A percentile compares a stretch with the other conserved stretches of the same genome.
phyloP scores from a whole-genome alignment of 768 basidiomycete genomes.

The Cyclocybe cylindracea region DNA sequence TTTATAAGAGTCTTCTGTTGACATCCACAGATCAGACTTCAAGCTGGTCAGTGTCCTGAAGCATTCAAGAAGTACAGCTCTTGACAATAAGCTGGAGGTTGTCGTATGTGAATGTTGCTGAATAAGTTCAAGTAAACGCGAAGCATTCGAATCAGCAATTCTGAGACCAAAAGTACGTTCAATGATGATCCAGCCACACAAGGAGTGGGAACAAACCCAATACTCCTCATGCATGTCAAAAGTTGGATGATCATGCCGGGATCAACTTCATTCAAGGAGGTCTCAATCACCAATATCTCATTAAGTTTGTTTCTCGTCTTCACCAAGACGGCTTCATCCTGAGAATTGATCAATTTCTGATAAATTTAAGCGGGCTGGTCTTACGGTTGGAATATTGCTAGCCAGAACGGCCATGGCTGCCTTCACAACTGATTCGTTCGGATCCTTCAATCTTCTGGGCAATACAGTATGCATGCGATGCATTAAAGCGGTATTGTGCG shows the following conservation, averaged over 20 bases:
- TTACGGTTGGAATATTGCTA: conserved; percentile 22
- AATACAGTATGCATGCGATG: conserved; percentile 39
- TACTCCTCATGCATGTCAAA: conserved; percentile 12
- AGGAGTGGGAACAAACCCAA: conserved; percentile 8
- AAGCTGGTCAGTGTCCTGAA: conserved; percentile 36
- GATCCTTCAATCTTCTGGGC: conserved; percentile 43
- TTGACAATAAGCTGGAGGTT: conserved; percentile 3
- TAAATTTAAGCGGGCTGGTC: neutral
- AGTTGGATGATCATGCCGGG: conserved; percentile 11
- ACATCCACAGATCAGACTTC: conserved; percentile 26
- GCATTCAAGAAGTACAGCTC: conserved; percentile 32
- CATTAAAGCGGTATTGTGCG: conserved; percentile 46
- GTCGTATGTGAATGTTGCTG: conserved; percentile 3
- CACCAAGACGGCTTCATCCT: conserved; percentile 11
- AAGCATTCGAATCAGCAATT: conserved; percentile 10
- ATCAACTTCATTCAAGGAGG: conserved; percentile 7
- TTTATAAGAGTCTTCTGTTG: conserved; percentile 23
- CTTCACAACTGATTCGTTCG: conserved; percentile 40
- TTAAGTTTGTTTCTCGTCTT: conserved; percentile 11
- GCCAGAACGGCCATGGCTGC: conserved; percentile 43
- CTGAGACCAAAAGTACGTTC: conserved; percentile 1
- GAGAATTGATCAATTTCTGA: neutral
- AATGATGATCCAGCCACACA: neutral
- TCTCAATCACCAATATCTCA: conserved; percentile 13
- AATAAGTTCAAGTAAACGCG: conserved; percentile 19